phyloP scores from a whole-genome alignment of 345 rosid genomes.

The Eutrema yunnanense region DNA sequence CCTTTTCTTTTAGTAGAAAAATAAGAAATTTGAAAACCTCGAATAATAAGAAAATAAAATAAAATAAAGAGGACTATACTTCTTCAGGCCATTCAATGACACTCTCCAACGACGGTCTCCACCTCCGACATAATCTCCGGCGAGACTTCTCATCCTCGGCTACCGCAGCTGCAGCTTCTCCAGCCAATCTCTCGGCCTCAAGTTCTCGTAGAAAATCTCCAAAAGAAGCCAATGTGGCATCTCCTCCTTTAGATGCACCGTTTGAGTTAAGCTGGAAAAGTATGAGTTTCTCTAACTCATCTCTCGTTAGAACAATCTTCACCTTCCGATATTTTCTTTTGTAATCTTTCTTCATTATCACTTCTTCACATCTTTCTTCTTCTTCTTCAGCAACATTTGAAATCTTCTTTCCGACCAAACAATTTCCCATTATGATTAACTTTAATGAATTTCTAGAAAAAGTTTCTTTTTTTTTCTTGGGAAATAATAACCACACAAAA shows the following conservation, averaged over 20 bases:
- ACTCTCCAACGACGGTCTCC: conserved; percentile 69
- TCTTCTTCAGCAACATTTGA: conserved; percentile 12
- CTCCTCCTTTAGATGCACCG: conserved; percentile 24
- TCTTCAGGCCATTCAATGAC: conserved; percentile 46
- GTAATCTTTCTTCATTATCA: conserved; percentile 9
- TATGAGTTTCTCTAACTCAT: conserved; percentile 29
- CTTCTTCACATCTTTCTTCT: conserved; percentile 17
- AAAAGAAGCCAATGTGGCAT: conserved; percentile 20
- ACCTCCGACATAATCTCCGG: conserved; percentile 21
- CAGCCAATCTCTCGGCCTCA: conserved; percentile 23
- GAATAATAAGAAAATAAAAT: not conserved
- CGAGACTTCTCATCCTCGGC: conserved; percentile 16
- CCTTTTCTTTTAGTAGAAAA: not conserved
- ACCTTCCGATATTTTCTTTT: conserved; percentile 29
- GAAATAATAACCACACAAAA: not conserved
- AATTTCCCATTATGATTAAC: conserved; percentile 26
- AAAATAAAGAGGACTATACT: not conserved
- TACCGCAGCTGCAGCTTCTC: conserved; percentile 17
- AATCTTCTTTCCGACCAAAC: conserved; percentile 20
- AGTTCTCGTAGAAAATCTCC: conserved; percentile 34
- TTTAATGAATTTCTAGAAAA: not conserved
- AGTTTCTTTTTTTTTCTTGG: not conserved
- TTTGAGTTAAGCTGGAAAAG: conserved; percentile 27
- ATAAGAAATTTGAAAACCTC: not conserved
- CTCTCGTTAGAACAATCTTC: conserved; percentile 24